Conservation (phyloP, 768 basidiomycete species). For the Termitomyces sp. region DNA sequence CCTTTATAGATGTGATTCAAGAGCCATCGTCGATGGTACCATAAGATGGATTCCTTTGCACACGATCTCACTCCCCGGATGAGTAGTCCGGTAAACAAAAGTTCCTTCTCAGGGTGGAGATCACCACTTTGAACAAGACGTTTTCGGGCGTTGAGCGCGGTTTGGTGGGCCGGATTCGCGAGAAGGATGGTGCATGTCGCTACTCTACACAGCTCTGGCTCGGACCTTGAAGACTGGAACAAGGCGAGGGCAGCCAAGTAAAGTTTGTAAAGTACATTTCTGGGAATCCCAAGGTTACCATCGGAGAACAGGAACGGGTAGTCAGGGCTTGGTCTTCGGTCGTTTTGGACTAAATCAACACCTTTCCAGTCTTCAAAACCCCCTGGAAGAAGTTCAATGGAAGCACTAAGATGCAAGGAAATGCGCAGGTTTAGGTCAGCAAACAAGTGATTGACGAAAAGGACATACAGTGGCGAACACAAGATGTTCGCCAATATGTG, state of each 20-base stretch:
- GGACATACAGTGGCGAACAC: constrained; percentile 20
- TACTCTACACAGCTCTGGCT: constrained; percentile 13
- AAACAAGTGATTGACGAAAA: neutral
- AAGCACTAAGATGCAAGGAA: constrained; percentile 24
- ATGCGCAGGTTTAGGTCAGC: neutral
- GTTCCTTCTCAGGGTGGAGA: constrained; percentile 38
- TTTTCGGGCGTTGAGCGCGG: constrained; percentile 60
- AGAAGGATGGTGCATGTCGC: constrained; percentile 50
- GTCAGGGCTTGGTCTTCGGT: constrained; percentile 18
- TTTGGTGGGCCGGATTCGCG: constrained; percentile 64
- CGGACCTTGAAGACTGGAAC: constrained; percentile 24
- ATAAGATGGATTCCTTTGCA: constrained; percentile 61
- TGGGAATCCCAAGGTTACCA: constrained; percentile 59
- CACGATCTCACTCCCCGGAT: constrained; percentile 46
- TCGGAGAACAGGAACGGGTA: constrained; percentile 53
- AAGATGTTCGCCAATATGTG: constrained; percentile 20
- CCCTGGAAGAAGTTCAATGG: constrained; percentile 62
- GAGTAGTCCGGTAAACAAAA: constrained; percentile 38
- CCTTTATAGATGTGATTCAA: constrained; percentile 27
- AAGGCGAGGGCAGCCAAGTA: constrained; percentile 40
- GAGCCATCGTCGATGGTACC: constrained; percentile 70
- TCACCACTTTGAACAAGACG: constrained; percentile 33
- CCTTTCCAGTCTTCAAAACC: constrained; percentile 40
- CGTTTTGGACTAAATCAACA: constrained; percentile 12
- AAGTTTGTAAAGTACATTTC: constrained; percentile 45